Evolutionary conservation across 164 flowering plant genomes (phyloP).

Genomic region (Stephania cephalantha): DNA sequence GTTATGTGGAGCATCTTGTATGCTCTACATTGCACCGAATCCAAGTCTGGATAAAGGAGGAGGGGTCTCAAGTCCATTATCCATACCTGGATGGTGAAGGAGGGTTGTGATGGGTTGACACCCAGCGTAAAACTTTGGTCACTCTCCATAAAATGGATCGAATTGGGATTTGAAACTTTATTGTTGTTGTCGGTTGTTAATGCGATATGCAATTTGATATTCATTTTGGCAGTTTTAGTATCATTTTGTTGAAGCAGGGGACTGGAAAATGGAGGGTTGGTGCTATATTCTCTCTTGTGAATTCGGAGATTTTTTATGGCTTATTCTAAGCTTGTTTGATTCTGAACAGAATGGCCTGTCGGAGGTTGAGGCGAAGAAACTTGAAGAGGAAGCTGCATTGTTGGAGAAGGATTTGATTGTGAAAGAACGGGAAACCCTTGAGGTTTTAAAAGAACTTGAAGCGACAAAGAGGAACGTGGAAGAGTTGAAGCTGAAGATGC

Average conservation of each 20-base stretch:
- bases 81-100: no score
- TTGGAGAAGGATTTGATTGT: constrained; percentile 61
- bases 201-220: not conserved
- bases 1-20: not conserved
- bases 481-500: constrained; percentile 58
- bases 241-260: not conserved
- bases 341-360: constrained; percentile 24
- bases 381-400: constrained; percentile 55
- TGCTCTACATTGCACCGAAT: not conserved
- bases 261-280: not conserved
- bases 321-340: not conserved
- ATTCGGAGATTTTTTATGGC: not conserved
- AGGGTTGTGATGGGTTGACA: no score
- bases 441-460: constrained; percentile 76
- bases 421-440: constrained; percentile 81
- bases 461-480: constrained; percentile 56
- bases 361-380: constrained; percentile 33
- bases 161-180: no score
- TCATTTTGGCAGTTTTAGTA: not conserved
- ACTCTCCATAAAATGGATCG: no score
- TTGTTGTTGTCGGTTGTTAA: no score
- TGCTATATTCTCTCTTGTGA: not conserved
- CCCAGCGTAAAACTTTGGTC: no score
- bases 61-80: no score
- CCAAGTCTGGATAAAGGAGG: no score